Evolutionary conservation across 306 rosid species (phyloP).

Genomic region (Sicyos baderoa): DNA sequence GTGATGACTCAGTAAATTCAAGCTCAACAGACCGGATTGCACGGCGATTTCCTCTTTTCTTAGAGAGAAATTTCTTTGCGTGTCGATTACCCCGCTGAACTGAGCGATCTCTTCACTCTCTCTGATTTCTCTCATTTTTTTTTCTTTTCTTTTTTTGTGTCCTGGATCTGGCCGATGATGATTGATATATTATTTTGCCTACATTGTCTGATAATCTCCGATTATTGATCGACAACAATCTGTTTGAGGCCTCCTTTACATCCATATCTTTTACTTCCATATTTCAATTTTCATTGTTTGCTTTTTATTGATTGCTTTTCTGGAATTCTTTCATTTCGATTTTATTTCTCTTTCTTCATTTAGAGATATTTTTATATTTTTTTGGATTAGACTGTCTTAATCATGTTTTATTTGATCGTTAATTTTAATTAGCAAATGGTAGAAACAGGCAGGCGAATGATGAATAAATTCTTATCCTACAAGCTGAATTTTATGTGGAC

Average conservation of each 20-base stretch:
- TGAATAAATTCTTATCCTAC: constrained; percentile 58
- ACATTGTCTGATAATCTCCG: constrained; percentile 3
- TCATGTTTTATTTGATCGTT: neutral
- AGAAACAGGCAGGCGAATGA: constrained; percentile 37
- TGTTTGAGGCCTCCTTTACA: neutral
- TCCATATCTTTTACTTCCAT: neutral
- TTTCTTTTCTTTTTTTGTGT: neutral
- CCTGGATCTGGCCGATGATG: constrained; percentile 13
- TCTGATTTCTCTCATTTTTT: neutral
- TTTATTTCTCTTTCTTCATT: neutral
- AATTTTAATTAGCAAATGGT: no score
- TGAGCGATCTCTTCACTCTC: constrained; percentile 48
- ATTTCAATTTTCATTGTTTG: neutral
- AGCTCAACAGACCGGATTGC: constrained; percentile 99
- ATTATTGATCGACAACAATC: neutral
- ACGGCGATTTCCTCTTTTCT: constrained; percentile 35
- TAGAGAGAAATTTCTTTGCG: constrained; percentile 35
- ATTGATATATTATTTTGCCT: constrained; percentile 1
- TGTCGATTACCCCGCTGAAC: constrained; percentile 90
- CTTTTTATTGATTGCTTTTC: neutral
- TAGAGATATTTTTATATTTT: no score
- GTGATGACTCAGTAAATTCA: constrained; percentile 56
- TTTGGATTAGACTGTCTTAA: no score
- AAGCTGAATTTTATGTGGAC: constrained; percentile 62
- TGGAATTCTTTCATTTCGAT: neutral